Base-by-base conservation (phyloP, 345 rosid genomes). In the Eucalyptus pauciflora region DNA sequence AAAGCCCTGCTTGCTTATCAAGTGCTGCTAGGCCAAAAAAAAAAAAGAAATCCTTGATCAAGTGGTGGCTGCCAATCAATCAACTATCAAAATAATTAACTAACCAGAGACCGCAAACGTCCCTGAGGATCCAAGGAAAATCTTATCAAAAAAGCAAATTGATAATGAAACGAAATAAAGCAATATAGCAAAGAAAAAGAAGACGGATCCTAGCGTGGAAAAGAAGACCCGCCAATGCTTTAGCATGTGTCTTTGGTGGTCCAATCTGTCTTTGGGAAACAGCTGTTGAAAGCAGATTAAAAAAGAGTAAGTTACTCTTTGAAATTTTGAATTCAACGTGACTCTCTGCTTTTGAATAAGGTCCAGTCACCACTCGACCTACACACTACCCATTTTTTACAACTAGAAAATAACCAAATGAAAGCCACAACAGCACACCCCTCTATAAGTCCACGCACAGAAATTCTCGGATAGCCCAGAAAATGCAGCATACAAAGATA, bases 61-160 rank as follows among this genome's bases (percentile, higher is more conserved):
- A 56, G 27, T 0, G 5, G 60, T 56, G 27, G 12, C 12, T 0
- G 1, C 60, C 60, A 4, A 56, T 56, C 27, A 56, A 56, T 56
- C 60, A 56, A 56, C 60, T 56, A 22, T 56, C 27, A 22, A 22
- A 56, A 9, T 56, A 9, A 56, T 22, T 56, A 56, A 56, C 60
- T 22, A 8, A 56, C 60, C 9, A 20, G 11, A 22, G 60, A 56
- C 60, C 60, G 4, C 27, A 56, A 56, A 8, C 27, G 60, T 22
- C 60, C 27, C 12, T 22, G 12, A n/a, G n/a, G n/a, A n/a, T n/a
- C n/a, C n/a, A 54, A 54, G 60, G 60, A 54, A 54, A 54, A 54
- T 54, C 60, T 54, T 54, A 22, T 8, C 60, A 8, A 4, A 54
- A 54, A 8, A 20, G 60, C 60, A 54, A 22, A 54, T 20, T 54